Percentiles rank a stretch among this genome's conserved stretches.
These are phyloP conservation scores for Apodospora peruviana DNA, from an alignment of 495 filamentous ascomycete species.

Conservation along the genomic window DNA sequence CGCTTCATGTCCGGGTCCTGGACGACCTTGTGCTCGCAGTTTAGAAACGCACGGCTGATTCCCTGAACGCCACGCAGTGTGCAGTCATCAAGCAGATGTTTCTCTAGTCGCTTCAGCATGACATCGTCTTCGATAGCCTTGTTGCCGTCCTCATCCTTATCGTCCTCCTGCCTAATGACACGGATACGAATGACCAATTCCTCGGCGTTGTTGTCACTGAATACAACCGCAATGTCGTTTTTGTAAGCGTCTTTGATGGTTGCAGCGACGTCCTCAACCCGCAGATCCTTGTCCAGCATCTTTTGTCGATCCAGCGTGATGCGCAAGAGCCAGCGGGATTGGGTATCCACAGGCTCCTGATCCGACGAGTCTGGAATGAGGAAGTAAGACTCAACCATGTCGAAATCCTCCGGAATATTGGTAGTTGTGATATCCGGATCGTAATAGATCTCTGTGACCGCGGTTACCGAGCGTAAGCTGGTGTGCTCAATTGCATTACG, in stretches of 20 bases:
- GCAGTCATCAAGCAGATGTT: constrained; percentile 82
- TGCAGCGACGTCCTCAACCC: constrained; percentile 85
- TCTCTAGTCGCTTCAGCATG: constrained; percentile 82
- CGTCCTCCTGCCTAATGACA: constrained; percentile 60
- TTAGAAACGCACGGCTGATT: constrained; percentile 88
- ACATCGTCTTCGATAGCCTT: constrained; percentile 81
- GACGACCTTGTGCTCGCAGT: constrained; percentile 63
- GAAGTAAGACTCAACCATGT: constrained; percentile 97
- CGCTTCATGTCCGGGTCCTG: constrained; percentile 62
- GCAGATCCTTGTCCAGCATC: constrained; percentile 89
- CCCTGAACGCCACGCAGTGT: constrained; percentile 85
- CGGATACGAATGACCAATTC: constrained; percentile 92
- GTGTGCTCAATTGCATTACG: constrained; percentile 91
- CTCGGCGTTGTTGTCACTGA: constrained; percentile 97
- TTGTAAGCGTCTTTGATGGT: constrained; percentile 83
- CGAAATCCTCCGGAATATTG: constrained; percentile 76
- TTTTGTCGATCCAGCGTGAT: constrained; percentile 89
- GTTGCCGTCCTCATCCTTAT: constrained; percentile 71
- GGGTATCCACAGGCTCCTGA: constrained; percentile 66
- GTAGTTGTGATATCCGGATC: constrained; percentile 87
- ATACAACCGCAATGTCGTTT: constrained; percentile 86
- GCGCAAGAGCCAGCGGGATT: constrained; percentile 93
- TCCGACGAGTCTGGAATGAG: constrained; percentile 76
- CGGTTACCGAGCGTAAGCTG: constrained; percentile 84
- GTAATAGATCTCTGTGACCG: constrained; percentile 92